Base-by-base conservation (phyloP, 176 grass and related monocot species). In the Rhynchospora pubera region DNA sequence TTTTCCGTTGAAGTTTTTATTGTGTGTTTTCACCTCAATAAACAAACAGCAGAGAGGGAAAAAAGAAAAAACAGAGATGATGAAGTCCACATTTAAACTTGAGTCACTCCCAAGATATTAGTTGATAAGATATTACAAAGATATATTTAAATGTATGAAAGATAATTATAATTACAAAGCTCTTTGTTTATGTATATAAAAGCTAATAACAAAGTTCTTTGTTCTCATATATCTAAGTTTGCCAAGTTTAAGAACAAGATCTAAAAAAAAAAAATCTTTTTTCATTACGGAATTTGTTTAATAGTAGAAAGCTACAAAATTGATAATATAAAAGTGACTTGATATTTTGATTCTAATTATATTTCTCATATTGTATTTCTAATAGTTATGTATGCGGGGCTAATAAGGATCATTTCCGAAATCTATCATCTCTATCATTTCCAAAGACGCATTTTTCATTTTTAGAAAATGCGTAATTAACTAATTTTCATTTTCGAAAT, bases 1-100 rank as follows among this genome's bases (percentile, higher is more conserved):
- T 76, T 76, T 55, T 76, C 47, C 72, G 21, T 56, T 23, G 48
- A 76, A 76, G 72, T 76, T 76, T 55, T 76, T 24, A 28, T 76
- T 76, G 72, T 46, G 11, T 53, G 21, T 28, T 76, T 16, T 55
- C 23, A 30, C 53, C 72, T 72, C 42, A 39, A 39, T 39, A 39
- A 39, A 39, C 34, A 48, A 47, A 72, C 65, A 68, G 14, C 19
- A 50, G n/a, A 74, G n/a, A n/a, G n/a, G 11, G 23, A 24, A 50
- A 51, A 21, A 74, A 15, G n/a, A 42, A 9, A 6, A 74, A 11
- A 48, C 24, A 51, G 18, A 9, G 7, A 51, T 73, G 42, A 7
- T 24, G 9, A 74, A 10, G 46, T 51, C 65, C 65, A 39, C 28
- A 66, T 39, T 10, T n/a, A n/a, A 18, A 16, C 16, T 68, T 68